Base-by-base conservation (phyloP, 352 stramenopile genomes). In the Phytophthora pistaciae region DNA sequence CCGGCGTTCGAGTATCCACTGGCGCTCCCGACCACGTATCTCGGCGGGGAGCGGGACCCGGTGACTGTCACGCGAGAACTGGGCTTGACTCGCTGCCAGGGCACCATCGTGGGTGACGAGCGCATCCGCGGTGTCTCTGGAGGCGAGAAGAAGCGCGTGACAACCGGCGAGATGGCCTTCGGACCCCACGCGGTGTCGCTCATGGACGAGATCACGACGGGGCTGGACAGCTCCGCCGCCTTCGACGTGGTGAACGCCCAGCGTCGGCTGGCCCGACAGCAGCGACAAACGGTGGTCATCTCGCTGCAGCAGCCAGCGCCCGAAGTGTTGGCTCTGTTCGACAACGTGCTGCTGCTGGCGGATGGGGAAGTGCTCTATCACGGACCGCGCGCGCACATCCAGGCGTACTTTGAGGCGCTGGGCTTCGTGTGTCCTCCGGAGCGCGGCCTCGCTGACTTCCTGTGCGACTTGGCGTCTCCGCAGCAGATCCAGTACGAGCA, bases 71-170 rank as follows among this genome's bases (percentile, higher is more conserved):
- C 52, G 25, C 59, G 66, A 46, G 70, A 83, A 65, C 66, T 88
- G 16, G 80, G 85, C 18, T 70, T 92, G 20, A 68, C 57, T 33
- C 81, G 77, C 33, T 88, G 79, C 31, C 68, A 84, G 62, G 66
- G 84, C 44, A 92, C 87, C 11, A 80, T 92, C 25, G 74, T 92
- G 8, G 85, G 85, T 18, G 77, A 85, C 36, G 78, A 77, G 20
- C 81, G 80, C 21, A 61, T 88, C 27, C 80, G 85, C 23, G 85
- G 84, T 13, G 74, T 98, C 18, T 94, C 79, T 33, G 94, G 94
- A 36, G 93, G 94, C 18, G 94, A 98, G 77, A 92, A 88, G 63
- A 98, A 98, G 78, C 83, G 94, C n/a, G 84, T 97, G 53, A 98
- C 93, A 13, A 92, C 89, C 60, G 91, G 84, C 13, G 92, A 93